Percentiles rank a stretch among this genome's conserved stretches.
Conservation (phyloP, 192 early-diverging fungal genomes). For the Phlyctochytrium bullatum region DNA sequence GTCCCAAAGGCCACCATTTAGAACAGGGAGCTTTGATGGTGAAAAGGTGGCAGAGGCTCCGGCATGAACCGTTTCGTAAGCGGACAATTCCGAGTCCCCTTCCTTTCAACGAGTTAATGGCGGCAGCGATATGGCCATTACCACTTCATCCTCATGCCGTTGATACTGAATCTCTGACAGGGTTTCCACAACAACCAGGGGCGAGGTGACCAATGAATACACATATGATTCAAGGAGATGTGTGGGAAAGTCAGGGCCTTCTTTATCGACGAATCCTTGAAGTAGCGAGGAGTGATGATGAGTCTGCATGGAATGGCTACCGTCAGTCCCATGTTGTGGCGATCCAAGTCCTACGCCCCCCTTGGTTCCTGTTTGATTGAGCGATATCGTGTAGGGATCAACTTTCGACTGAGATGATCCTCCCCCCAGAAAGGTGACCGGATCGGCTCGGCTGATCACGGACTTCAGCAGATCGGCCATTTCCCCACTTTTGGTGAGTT, state of each 20-base stretch:
- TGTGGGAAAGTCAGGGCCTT: background rate
- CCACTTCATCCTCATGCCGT: background rate
- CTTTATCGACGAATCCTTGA: background rate
- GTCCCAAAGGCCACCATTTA: conserved; percentile 36
- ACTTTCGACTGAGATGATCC: background rate
- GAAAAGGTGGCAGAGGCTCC: conserved; percentile 1
- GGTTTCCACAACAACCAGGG: conserved; percentile 50
- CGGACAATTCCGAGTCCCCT: conserved; percentile 8
- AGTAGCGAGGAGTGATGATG: background rate
- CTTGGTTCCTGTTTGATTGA: background rate
- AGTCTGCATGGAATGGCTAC: background rate
- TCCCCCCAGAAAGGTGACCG: conserved; percentile 1
- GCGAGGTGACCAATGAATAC: conserved; percentile 38
- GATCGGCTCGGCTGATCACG: background rate
- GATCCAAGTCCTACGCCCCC: background rate
- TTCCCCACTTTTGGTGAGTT: no score
- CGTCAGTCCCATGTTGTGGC: background rate
- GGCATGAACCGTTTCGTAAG: conserved; percentile 26
- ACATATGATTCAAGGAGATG: conserved; percentile 27
- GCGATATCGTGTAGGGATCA: background rate
- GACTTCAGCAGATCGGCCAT: conserved; percentile 1
- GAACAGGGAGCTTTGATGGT: conserved; percentile 12
- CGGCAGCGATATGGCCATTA: background rate
- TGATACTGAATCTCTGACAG: conserved; percentile 45
- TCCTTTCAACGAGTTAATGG: background rate